A percentile compares a stretch with the other conserved stretches of the same genome.
Conservation (phyloP, 345 rosid genomes). For the Gossypium turneri region DNA sequence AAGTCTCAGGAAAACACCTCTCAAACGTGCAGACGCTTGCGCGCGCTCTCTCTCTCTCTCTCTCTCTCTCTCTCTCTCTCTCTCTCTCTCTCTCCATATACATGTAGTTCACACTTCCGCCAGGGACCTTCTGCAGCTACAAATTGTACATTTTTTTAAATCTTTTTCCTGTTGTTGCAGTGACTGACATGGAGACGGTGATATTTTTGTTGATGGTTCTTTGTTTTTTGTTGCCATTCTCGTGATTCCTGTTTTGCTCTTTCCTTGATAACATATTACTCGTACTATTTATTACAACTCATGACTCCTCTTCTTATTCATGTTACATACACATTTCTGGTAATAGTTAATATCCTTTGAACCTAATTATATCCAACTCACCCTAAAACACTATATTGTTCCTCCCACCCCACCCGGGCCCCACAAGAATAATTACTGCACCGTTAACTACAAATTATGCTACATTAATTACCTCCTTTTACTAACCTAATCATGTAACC, state of each 20-base stretch:
- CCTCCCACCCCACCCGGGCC: too few species aligned
- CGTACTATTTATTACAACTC: neutral
- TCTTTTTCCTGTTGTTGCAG: conserved; percentile 21
- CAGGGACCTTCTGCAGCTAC: conserved; percentile 17
- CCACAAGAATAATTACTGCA: neutral
- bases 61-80: neutral
- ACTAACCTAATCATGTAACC: conserved; percentile 18
- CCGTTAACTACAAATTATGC: neutral
- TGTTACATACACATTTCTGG: conserved; percentile 27
- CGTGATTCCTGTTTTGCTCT: conserved; percentile 50
- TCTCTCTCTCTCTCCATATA: neutral
- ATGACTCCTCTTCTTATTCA: conserved; percentile 12
- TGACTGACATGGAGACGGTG: conserved; percentile 54
- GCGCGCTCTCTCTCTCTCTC: neutral
- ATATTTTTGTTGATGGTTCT: conserved; percentile 20
- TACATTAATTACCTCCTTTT: neutral
- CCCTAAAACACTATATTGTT: conserved; percentile 1
- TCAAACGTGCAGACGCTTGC: conserved; percentile 5
- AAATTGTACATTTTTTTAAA: conserved; percentile 13
- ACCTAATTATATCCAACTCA: neutral
- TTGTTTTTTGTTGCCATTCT: conserved; percentile 29
- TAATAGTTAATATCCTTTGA: conserved; percentile 10
- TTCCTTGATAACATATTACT: conserved; percentile 1
- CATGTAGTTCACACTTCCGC: conserved; percentile 2
- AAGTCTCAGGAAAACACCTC: conserved; percentile 25